Evolutionary conservation across 2,329 filamentous ascomycete genomes (phyloP).

Genomic region (Whalleya microplaca): DNA sequence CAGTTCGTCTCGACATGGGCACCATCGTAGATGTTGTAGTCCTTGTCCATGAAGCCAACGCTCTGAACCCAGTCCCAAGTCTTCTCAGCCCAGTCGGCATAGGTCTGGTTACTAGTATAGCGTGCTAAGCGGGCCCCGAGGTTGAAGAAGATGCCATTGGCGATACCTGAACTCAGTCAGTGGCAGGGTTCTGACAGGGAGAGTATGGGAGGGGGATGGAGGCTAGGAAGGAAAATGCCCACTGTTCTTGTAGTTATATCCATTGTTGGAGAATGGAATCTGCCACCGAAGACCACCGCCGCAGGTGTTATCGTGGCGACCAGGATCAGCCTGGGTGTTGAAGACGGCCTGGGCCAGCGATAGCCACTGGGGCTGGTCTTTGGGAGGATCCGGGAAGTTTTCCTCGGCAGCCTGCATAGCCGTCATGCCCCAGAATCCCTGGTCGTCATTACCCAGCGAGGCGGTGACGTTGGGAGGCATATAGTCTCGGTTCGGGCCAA

Average conservation of each 20-base stretch:
- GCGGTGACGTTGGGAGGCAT: slow-evolving; percentile 51
- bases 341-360: slow-evolving; percentile 67
- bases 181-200: background rate
- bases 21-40: slow-evolving; percentile 55
- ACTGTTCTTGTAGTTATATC: slow-evolving; percentile 46
- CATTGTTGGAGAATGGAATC: slow-evolving; percentile 63
- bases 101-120: slow-evolving; percentile 67
- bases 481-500: slow-evolving; percentile 49
- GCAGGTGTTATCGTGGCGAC: slow-evolving; percentile 63
- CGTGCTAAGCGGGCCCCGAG: slow-evolving; percentile 61
- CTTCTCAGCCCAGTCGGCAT: slow-evolving; percentile 62
- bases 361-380: slow-evolving; percentile 61
- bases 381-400: slow-evolving; percentile 59
- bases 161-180: slow-evolving; percentile 41
- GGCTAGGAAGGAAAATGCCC: slow-evolving; percentile 4
- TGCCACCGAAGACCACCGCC: slow-evolving; percentile 70
- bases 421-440: slow-evolving; percentile 68
- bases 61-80: slow-evolving; percentile 59
- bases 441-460: slow-evolving; percentile 56
- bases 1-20: slow-evolving; percentile 50
- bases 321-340: slow-evolving; percentile 59
- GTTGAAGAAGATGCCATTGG: slow-evolving; percentile 55
- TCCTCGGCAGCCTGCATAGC: slow-evolving; percentile 66
- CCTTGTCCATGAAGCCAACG: slow-evolving; percentile 50
- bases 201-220: too few species aligned